A percentile compares a stretch with the other conserved stretches of the same genome.
These are phyloP conservation scores for Colletotrichum limetticola DNA, from an alignment of 2,329 filamentous ascomycete genomes.

Conservation along the genomic window DNA sequence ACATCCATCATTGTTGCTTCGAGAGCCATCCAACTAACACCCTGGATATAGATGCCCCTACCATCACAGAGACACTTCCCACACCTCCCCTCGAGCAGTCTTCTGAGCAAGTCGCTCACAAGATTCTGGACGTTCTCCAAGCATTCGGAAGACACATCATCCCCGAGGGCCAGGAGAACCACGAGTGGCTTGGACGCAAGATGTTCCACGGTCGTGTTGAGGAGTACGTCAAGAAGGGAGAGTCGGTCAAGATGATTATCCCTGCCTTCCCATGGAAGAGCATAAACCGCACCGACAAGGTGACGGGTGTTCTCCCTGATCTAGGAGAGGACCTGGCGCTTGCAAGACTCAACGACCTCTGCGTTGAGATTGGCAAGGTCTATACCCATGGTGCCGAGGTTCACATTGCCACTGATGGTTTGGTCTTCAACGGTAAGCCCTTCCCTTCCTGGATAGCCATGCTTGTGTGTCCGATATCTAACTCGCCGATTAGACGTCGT, in stretches of 20 bases:
- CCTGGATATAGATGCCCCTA: background rate
- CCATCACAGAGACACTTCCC: conserved; percentile 10
- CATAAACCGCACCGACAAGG: conserved; percentile 43
- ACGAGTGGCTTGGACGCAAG: conserved; percentile 33
- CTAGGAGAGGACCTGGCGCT: conserved; percentile 55
- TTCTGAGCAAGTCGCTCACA: conserved; percentile 30
- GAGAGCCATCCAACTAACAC: background rate
- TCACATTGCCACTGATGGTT: conserved; percentile 54
- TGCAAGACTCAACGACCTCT: conserved; percentile 50
- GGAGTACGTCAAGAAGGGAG: conserved; percentile 31
- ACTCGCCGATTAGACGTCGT: conserved; percentile 49
- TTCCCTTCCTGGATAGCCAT: background rate
- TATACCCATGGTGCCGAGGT: conserved; percentile 52
- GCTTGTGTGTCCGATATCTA: background rate
- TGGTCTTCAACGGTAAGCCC: conserved; percentile 44
- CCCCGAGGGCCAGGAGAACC: conserved; percentile 24
- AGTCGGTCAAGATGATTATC: conserved; percentile 33
- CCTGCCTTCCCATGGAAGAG: conserved; percentile 39
- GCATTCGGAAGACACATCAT: conserved; percentile 28
- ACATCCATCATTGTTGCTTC: background rate
- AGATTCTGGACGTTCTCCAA: conserved; percentile 30
- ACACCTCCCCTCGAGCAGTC: conserved; percentile 24
- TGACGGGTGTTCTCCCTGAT: conserved; percentile 49
- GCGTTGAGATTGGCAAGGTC: conserved; percentile 48
- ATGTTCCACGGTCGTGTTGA: conserved; percentile 33